These are phyloP conservation scores for Tetrapisispora pingtungensis DNA, from an alignment of 805 yeast genomes.

Conservation along the genomic window DNA sequence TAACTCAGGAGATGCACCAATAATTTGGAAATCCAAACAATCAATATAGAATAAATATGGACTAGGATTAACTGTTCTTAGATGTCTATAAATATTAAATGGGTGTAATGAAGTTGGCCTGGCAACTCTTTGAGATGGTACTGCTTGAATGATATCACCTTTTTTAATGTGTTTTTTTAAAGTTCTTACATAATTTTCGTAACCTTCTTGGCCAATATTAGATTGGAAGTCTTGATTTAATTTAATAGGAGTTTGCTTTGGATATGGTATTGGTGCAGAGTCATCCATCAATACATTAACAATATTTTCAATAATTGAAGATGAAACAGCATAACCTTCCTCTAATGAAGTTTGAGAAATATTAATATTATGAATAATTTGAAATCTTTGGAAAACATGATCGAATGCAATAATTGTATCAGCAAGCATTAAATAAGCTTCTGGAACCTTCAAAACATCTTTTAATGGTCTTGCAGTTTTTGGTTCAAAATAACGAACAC, in stretches of 20 bases:
- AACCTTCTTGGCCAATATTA: constrained; percentile 89
- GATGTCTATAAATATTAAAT: constrained; percentile 87
- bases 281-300: constrained; percentile 40
- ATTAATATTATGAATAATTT: constrained; percentile 72
- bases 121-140: constrained; percentile 93
- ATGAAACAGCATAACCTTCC: constrained; percentile 44
- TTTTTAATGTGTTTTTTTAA: constrained; percentile 73
- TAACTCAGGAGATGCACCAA: constrained; percentile 96
- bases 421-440: constrained; percentile 82
- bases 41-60: constrained; percentile 95
- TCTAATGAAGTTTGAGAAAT: constrained; percentile 22
- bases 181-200: constrained; percentile 66
- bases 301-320: constrained; percentile 46
- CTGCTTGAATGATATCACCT: constrained; percentile 96
- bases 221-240: constrained; percentile 65
- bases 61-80: constrained; percentile 93
- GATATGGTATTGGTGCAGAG: constrained; percentile 40
- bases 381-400: constrained; percentile 87
- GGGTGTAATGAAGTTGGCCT: constrained; percentile 95
- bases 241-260: constrained; percentile 66
- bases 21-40: constrained; percentile 81
- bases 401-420: constrained; percentile 88
- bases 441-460: constrained; percentile 81
- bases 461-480: constrained; percentile 62
- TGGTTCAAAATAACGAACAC: constrained; percentile 95